phyloP scores from a whole-genome alignment of 2,329 filamentous ascomycete species.

The Arthrobotrys megalospora region DNA sequence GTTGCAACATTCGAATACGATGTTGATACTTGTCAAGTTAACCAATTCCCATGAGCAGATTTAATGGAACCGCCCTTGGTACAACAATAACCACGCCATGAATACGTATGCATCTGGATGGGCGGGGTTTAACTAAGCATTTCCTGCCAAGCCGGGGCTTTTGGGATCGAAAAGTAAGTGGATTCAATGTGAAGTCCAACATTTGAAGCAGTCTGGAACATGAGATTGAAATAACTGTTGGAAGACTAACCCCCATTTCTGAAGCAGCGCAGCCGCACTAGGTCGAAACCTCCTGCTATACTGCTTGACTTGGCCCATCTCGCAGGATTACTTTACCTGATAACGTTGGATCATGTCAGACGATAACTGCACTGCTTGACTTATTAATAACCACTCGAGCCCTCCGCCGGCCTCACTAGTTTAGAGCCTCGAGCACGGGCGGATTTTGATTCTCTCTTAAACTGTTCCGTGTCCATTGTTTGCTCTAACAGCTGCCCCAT shows the following conservation, averaged over 20 bases:
- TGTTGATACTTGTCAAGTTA: constrained; percentile 3
- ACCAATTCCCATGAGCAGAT: not conserved
- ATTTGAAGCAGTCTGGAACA: not conserved
- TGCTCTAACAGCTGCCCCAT: constrained; percentile 21
- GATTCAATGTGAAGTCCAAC: no score
- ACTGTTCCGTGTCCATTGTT: constrained; percentile 16
- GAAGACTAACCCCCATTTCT: not conserved
- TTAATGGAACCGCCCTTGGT: not conserved
- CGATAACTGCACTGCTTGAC: not conserved
- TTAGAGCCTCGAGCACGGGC: not conserved
- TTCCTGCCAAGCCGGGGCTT: constrained; percentile 7
- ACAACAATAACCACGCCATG: no score
- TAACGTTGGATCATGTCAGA: constrained; percentile 14
- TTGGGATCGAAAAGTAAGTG: not conserved
- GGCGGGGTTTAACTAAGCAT: not conserved
- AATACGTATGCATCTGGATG: no score
- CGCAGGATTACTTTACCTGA: not conserved
- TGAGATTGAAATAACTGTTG: not conserved
- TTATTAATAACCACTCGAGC: not conserved
- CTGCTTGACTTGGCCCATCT: not conserved
- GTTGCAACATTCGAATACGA: no score
- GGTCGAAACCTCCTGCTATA: no score
- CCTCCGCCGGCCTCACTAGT: not conserved
- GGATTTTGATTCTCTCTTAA: not conserved
- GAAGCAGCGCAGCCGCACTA: constrained; percentile 3